These are phyloP conservation scores for Cinnamomum chago DNA, from an alignment of 164 flowering plant species.

Conservation along the genomic window DNA sequence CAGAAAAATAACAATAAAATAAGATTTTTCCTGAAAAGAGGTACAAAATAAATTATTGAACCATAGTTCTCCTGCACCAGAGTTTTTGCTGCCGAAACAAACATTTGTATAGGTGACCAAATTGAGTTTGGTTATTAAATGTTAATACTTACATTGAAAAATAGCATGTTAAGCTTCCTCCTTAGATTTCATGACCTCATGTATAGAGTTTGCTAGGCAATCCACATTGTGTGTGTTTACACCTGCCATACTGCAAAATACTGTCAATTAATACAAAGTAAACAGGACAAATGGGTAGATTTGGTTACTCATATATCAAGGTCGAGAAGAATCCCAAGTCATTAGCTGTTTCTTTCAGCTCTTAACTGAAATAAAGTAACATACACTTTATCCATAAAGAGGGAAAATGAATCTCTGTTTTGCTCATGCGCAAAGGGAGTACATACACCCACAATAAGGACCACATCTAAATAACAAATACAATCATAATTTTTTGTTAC, in stretches of 20 bases:
- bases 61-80: too few relatives aligned
- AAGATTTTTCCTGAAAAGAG: too few relatives aligned
- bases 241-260: slow-evolving; percentile 81
- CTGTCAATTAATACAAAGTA: neutral
- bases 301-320: neutral
- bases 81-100: too few relatives aligned
- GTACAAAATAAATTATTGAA: too few relatives aligned
- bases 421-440: neutral
- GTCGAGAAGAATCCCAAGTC: neutral
- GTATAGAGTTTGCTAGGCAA: slow-evolving; percentile 87
- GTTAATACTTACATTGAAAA: too few relatives aligned
- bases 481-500: too few relatives aligned
- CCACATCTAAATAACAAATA: too few relatives aligned
- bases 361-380: neutral
- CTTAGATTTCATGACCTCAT: slow-evolving; percentile 66
- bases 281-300: neutral
- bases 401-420: neutral
- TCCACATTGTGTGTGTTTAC: slow-evolving; percentile 77
- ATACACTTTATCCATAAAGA: neutral
- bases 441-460: neutral
- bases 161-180: neutral
- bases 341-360: neutral
- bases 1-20: too few relatives aligned
- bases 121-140: too few relatives aligned
- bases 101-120: too few relatives aligned